Base-by-base conservation (phyloP, 148 eudicot genomes). In the Chenopodium album region DNA sequence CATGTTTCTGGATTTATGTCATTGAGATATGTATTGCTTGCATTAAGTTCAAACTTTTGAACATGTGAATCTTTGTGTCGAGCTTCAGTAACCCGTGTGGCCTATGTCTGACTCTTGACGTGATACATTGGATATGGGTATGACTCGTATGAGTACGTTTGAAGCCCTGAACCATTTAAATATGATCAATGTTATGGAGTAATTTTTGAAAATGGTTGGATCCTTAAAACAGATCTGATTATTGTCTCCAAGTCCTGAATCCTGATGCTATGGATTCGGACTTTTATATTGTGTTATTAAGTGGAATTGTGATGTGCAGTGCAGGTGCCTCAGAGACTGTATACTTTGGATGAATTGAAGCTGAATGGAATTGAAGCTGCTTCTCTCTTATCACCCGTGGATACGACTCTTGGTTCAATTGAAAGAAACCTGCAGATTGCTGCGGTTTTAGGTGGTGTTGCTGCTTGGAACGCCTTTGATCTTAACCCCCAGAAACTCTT, bases 311-410 rank as follows among this genome's bases (percentile, higher is more conserved):
- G 62, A 78, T 54, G 80, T 75, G 71, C 82, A 82, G 88, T 83
- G 79, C 94, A 96, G 99, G 90, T 96, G 85, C 99, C 99, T 71
- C 97, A 94, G 85, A 94, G 97, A 85, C 89, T 94, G 9, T 96
- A 96, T 85, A 88, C 87, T 71, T 89, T 94, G 86, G 98, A 94
- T 89, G 99, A 96, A 78, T 81, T 96, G 66, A 91, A 91, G 87
- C 84, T 96, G 86, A 96, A 94, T 67, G 97, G 98, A 54, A 92
- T 94, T 7, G 92, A 94, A 76, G 80, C 98, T 29, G 82, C 86
- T 3, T 89, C 94, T 59, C 89, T 96, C 54, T 89, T 96, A 65
- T 88, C 98, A 44, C 99, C 99, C 2, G 90, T 89, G 69, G 99
- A 96, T 83, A 77, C 90, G 19, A 96, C 98, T 64, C 94, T 94